Conservation (phyloP, 306 rosid species). For the Sesbania bispinosa region DNA sequence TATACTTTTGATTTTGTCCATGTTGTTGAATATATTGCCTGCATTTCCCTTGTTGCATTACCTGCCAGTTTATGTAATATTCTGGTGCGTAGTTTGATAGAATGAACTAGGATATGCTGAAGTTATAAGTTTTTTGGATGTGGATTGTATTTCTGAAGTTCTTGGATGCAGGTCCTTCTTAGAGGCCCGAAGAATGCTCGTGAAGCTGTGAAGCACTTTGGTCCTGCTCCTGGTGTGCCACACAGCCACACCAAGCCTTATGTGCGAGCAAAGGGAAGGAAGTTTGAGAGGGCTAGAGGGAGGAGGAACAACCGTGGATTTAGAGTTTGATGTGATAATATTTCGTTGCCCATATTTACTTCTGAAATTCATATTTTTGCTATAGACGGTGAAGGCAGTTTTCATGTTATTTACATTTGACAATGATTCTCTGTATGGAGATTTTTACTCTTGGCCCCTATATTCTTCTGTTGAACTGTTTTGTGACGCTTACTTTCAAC, state of each 20-base stretch:
- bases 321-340: conserved; percentile 47
- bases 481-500: background rate
- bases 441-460: background rate
- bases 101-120: background rate
- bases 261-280: conserved; percentile 75
- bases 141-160: background rate
- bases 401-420: conserved; percentile 10
- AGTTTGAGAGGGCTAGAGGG: conserved; percentile 83
- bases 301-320: conserved; percentile 75
- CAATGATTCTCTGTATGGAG: conserved; percentile 5
- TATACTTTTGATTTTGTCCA: background rate
- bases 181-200: conserved; percentile 82
- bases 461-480: background rate
- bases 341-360: conserved; percentile 29
- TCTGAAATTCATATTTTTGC: conserved; percentile 18
- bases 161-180: conserved; percentile 58
- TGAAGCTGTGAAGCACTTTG: conserved; percentile 87
- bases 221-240: conserved; percentile 91
- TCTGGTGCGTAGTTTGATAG: background rate
- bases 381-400: conserved; percentile 14
- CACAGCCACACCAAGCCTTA: conserved; percentile 81
- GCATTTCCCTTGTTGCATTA: background rate
- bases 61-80: background rate
- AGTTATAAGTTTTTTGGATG: background rate
- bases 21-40: background rate